A percentile compares a stretch with the other conserved stretches of the same genome.
phyloP scores from a whole-genome alignment of 805 yeast species.

The Wickerhamiella azymoides region DNA sequence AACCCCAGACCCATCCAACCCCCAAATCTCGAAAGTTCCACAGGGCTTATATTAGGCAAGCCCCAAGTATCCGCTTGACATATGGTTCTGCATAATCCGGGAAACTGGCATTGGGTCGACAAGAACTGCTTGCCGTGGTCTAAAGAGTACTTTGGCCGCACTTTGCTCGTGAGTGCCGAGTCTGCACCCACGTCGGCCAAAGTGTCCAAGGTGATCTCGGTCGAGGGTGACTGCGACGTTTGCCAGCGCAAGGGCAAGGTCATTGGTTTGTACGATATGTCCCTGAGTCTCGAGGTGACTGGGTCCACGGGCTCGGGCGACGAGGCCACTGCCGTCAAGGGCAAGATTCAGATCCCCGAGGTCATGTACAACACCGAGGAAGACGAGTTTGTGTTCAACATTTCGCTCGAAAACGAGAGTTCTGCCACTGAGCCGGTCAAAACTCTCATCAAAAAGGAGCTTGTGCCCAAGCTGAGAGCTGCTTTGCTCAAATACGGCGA shows the following conservation, averaged over 20 bases:
- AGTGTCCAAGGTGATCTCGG: conserved; percentile 36
- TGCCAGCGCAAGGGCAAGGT: conserved; percentile 95
- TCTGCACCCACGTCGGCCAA: conserved; percentile 22
- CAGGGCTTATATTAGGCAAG: background rate
- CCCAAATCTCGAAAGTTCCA: conserved; percentile 7
- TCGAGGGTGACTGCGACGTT: conserved; percentile 95
- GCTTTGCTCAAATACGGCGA: conserved; percentile 53
- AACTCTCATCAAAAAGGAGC: conserved; percentile 35
- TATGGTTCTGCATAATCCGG: conserved; percentile 94
- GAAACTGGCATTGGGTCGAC: conserved; percentile 99
- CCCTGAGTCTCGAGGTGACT: conserved; percentile 43
- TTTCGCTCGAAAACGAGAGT: conserved; percentile 46
- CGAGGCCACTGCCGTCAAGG: conserved; percentile 31
- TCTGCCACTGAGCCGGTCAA: conserved; percentile 34
- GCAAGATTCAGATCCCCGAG: conserved; percentile 77
- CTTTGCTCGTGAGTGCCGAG: conserved; percentile 35
- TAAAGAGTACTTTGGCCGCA: conserved; percentile 52
- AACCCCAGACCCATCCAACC: no score
- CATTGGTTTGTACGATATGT: conserved; percentile 76
- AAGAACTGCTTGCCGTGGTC: conserved; percentile 94
- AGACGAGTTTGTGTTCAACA: conserved; percentile 75
- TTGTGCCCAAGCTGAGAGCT: conserved; percentile 59
- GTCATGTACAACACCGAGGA: conserved; percentile 81
- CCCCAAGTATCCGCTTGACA: background rate
- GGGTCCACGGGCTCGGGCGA: conserved; percentile 33